phyloP scores from a whole-genome alignment of 2,329 filamentous ascomycete genomes.

The Echinosphaeria canescens region DNA sequence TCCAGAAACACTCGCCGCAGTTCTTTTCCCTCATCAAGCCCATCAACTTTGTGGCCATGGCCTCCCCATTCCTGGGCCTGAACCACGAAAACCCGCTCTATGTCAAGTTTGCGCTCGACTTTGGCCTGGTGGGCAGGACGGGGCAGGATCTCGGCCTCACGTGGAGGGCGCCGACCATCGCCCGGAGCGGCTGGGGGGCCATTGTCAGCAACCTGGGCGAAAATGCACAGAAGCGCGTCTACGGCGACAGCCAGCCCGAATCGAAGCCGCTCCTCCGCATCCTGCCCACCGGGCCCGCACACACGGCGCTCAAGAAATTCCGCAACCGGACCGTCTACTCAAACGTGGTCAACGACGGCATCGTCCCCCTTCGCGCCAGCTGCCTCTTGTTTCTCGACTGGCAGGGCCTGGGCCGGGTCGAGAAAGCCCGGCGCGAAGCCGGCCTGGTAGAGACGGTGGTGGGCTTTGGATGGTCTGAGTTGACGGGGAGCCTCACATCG shows the following conservation, averaged over 20 bases:
- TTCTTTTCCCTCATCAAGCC: conserved; percentile 79
- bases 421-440: conserved; percentile 83
- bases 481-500: conserved; percentile 48
- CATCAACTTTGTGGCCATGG: conserved; percentile 76
- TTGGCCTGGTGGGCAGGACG: conserved; percentile 87
- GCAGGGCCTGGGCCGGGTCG: conserved; percentile 80
- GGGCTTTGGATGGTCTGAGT: conserved; percentile 84
- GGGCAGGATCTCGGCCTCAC: conserved; percentile 89
- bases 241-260: conserved; percentile 44
- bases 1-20: conserved; percentile 80
- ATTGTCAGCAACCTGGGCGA: conserved; percentile 65
- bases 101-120: conserved; percentile 90
- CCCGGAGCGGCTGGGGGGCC: conserved; percentile 71
- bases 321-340: conserved; percentile 84
- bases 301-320: conserved; percentile 71
- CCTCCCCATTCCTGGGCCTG: conserved; percentile 71
- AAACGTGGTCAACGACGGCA: conserved; percentile 94
- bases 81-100: conserved; percentile 98
- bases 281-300: conserved; percentile 76
- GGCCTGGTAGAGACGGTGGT: conserved; percentile 84
- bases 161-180: conserved; percentile 76
- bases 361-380: conserved; percentile 84
- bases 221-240: conserved; percentile 36
- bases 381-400: conserved; percentile 95
- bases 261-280: conserved; percentile 80